Conservation (phyloP, 2,329 filamentous ascomycete genomes). For the Meredithiella fracta region DNA sequence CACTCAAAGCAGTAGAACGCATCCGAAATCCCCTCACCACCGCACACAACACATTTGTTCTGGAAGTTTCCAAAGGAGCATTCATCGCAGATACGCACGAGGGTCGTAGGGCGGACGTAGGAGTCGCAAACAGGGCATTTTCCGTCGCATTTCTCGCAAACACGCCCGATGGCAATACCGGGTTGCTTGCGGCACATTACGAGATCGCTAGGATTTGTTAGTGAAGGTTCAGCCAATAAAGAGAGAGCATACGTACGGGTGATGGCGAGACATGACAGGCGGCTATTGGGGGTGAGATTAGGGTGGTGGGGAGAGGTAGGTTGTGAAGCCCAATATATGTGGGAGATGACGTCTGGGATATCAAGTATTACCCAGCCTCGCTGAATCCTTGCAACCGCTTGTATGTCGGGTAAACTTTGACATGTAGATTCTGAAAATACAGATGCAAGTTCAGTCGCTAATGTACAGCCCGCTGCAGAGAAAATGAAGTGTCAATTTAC, state of each 20-base stretch:
- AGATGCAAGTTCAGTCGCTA: too few relatives aligned
- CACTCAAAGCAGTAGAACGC: conserved; percentile 99
- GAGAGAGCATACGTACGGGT: conserved; percentile 47
- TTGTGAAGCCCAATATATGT: background rate
- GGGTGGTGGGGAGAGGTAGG: background rate
- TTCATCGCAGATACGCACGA: conserved; percentile 97
- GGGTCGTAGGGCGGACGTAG: conserved; percentile 92
- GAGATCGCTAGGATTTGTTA: conserved; percentile 48
- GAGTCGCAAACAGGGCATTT: conserved; percentile 99
- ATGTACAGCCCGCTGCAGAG: too few relatives aligned
- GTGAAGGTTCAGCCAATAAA: background rate
- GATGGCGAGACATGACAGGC: conserved; percentile 69
- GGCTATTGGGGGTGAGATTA: background rate
- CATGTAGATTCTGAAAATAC: background rate
- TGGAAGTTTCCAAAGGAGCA: conserved; percentile 99
- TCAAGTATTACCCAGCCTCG: conserved; percentile 9
- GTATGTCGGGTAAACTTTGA: conserved; percentile 2
- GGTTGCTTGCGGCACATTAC: conserved; percentile 99
- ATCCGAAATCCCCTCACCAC: conserved; percentile 93
- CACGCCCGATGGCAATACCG: conserved; percentile 91
- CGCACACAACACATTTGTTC: conserved; percentile 98
- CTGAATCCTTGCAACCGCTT: conserved; percentile 1
- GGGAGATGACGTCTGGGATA: background rate
- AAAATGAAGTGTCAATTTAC: background rate
- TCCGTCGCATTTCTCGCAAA: conserved; percentile 99